phyloP scores from a whole-genome alignment of 768 basidiomycete species.

The Mycena filopes region DNA sequence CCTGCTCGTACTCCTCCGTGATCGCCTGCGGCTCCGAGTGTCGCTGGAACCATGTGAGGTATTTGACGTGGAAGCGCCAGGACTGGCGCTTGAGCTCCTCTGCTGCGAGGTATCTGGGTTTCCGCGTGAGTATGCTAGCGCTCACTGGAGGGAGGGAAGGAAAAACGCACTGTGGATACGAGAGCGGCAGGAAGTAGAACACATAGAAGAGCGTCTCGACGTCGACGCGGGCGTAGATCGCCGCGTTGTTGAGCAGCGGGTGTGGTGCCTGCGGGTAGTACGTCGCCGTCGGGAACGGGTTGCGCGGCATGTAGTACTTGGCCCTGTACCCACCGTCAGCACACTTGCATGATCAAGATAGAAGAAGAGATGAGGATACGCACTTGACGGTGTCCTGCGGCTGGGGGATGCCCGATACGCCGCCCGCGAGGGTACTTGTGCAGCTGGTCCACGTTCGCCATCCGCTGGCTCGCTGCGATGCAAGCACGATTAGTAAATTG shows the following conservation, averaged over 20 bases:
- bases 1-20: slow-evolving; percentile 99
- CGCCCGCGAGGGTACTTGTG: slow-evolving; percentile 92
- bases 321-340: slow-evolving; percentile 66
- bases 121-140: background rate
- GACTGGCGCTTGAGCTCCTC: slow-evolving; percentile 97
- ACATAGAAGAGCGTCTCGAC: slow-evolving; percentile 98
- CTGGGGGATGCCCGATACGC: slow-evolving; percentile 87
- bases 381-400: slow-evolving; percentile 97
- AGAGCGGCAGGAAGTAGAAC: slow-evolving; percentile 97
- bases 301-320: slow-evolving; percentile 94
- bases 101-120: slow-evolving; percentile 86
- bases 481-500: background rate
- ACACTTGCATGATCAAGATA: background rate
- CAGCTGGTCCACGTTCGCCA: slow-evolving; percentile 88
- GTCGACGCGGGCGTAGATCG: slow-evolving; percentile 90
- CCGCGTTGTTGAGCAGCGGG: slow-evolving; percentile 81
- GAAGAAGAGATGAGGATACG: slow-evolving; percentile 20
- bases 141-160: background rate
- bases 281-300: slow-evolving; percentile 86
- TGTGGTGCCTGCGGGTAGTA: slow-evolving; percentile 95
- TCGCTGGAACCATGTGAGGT: slow-evolving; percentile 99
- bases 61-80: slow-evolving; percentile 99
- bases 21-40: slow-evolving; percentile 98
- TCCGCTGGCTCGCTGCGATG: slow-evolving; percentile 73
- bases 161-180: slow-evolving; percentile 90